Evolutionary conservation across 345 rosid species (phyloP), one percentile per base, ranked within the genome.

Genomic region (Gossypioides kirkii): DNA sequence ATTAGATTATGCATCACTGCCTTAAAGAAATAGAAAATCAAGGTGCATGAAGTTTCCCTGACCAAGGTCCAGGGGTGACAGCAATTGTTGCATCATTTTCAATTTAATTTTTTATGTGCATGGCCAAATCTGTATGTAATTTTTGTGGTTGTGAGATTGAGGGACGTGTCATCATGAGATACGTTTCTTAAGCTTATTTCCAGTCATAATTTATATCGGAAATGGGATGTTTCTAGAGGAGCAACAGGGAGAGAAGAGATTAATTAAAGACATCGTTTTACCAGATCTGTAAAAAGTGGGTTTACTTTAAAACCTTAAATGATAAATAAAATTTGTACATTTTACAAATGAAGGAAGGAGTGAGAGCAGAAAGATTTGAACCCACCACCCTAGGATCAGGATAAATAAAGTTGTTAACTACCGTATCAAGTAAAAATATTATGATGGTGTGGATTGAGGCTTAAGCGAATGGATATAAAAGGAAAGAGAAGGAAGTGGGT

Each of bases 241-340:
- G 73, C 70, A 80, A 71, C 76, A 47, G 54, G 83, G 82, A 52
- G 72, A 74, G 80, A 74, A 25, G 42, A 25, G 32, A 20, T 63
- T 62, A 16, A 41, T 41, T 42, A 64, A 61, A 32, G 67, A 36
- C 10, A 22, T 17, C 32, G 46, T 61, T 17, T 36, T 17, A 61
- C 38, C n/a, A n/a, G n/a, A n/a, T n/a, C n/a, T n/a, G n/a, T n/a
- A n/a, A n/a, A n/a, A n/a, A n/a, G n/a, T n/a, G n/a, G 45, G 45
- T 6, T 42, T 42, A 6, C 9, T 2, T 42, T 4, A 42, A 42
- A n/a, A n/a, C n/a, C n/a, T 42, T 42, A 42, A 4, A 42, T 5
- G 5, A 10, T 42, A 42, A 42, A 3, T 42, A n/a, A 2, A 42
- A 2, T 42, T 42, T 42, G 45, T n/a, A n/a, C n/a, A n/a, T n/a